Evolutionary conservation across 2,329 filamentous ascomycete species (phyloP).

Genomic region (Blastomyces gilchristii): DNA sequence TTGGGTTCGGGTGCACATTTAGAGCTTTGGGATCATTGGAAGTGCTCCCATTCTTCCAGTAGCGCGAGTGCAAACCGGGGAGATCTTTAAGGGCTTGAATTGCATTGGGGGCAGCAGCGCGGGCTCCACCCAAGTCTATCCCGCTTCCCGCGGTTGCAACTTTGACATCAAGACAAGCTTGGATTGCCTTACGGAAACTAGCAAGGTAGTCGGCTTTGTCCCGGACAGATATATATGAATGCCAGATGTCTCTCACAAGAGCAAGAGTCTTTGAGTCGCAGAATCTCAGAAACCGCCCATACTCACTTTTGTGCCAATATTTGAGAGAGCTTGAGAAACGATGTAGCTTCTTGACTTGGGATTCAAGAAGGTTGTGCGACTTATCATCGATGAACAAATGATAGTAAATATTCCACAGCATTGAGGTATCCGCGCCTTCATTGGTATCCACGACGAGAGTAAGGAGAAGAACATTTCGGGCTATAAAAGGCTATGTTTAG

Average conservation of each 20-base stretch:
- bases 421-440: slow-evolving; percentile 18
- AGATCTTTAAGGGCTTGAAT: slow-evolving; percentile 10
- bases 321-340: slow-evolving; percentile 30
- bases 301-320: slow-evolving; percentile 38
- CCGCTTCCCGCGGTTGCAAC: slow-evolving; percentile 16
- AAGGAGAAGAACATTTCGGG: slow-evolving; percentile 46
- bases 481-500: slow-evolving; percentile 24
- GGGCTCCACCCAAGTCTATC: slow-evolving; percentile 10
- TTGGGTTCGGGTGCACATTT: slow-evolving; percentile 2
- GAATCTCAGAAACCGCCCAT: slow-evolving; percentile 40
- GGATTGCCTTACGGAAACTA: slow-evolving; percentile 2
- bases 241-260: slow-evolving; percentile 30
- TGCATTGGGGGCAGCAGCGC: slow-evolving; percentile 23
- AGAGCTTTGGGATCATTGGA: slow-evolving; percentile 31
- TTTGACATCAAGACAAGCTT: slow-evolving; percentile 6
- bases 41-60: slow-evolving; percentile 24
- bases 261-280: slow-evolving; percentile 40
- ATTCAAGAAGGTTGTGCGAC: slow-evolving; percentile 29
- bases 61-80: slow-evolving; percentile 16
- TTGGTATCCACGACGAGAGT: slow-evolving; percentile 41
- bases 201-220: slow-evolving; percentile 3
- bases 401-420: slow-evolving; percentile 49
- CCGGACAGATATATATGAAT: slow-evolving; percentile 21
- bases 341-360: slow-evolving; percentile 39
- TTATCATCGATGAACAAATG: slow-evolving; percentile 39